A percentile compares a stretch with the other conserved stretches of the same genome.
Evolutionary conservation across 2,329 filamentous ascomycete species (phyloP).

Genomic region (Fusarium sp.): DNA sequence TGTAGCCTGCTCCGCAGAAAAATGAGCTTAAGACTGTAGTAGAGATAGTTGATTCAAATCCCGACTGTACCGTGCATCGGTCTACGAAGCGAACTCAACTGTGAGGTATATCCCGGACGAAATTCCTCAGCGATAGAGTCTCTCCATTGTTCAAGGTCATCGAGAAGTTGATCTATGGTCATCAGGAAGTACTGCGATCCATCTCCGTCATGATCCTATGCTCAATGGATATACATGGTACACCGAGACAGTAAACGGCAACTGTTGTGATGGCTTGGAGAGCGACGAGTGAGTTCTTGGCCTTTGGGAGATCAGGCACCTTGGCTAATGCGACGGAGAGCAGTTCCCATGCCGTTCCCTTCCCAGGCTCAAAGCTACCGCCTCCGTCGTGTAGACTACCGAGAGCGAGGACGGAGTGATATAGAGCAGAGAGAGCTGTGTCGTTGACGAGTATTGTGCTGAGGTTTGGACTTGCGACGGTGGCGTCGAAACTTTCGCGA

Average conservation of each 20-base stretch:
- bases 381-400: slow-evolving; percentile 29
- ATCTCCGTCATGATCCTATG: slow-evolving; percentile 30
- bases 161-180: slow-evolving; percentile 12
- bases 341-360: slow-evolving; percentile 31
- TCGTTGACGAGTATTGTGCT: background rate
- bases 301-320: slow-evolving; percentile 9
- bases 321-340: slow-evolving; percentile 27
- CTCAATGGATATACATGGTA: slow-evolving; percentile 31
- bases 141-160: slow-evolving; percentile 31
- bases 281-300: slow-evolving; percentile 8
- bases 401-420: slow-evolving; percentile 30
- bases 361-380: slow-evolving; percentile 34
- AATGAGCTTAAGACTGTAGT: slow-evolving; percentile 30
- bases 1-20: slow-evolving; percentile 19
- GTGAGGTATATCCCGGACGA: background rate
- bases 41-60: slow-evolving; percentile 34
- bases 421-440: slow-evolving; percentile 26
- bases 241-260: slow-evolving; percentile 10
- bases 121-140: slow-evolving; percentile 15
- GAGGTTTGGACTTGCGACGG: background rate
- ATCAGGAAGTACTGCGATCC: slow-evolving; percentile 12
- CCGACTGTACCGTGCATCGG: slow-evolving; percentile 7
- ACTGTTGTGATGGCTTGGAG: slow-evolving; percentile 33
- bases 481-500: slow-evolving; percentile 15
- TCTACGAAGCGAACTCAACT: background rate